A percentile compares a stretch with the other conserved stretches of the same genome.
phyloP scores from a whole-genome alignment of 2,329 filamentous ascomycete genomes.

The Sordariomycetes sp. region DNA sequence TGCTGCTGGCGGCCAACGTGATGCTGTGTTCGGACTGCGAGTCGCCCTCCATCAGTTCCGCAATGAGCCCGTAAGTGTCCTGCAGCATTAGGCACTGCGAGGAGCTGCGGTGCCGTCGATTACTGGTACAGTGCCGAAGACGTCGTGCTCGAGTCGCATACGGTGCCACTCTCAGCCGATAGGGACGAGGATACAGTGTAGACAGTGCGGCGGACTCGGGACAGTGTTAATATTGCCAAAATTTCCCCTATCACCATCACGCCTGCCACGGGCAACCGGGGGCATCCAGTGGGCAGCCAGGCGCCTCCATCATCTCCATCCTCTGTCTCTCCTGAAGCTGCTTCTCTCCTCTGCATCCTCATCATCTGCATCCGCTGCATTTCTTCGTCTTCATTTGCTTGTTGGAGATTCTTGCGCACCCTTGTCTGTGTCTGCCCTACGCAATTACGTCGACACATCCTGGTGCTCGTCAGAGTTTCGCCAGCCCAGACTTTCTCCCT shows the following conservation, averaged over 20 bases:
- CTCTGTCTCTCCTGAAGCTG: neutral
- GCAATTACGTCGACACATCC: neutral
- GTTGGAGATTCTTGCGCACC: neutral
- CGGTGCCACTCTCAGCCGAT: neutral
- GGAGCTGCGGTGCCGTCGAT: neutral
- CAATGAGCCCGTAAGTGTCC: too few species aligned
- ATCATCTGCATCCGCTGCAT: neutral
- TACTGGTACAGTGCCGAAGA: neutral
- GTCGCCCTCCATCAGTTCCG: too few species aligned
- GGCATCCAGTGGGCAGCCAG: neutral
- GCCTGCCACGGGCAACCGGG: conserved; percentile 1
- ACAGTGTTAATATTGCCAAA: too few species aligned
- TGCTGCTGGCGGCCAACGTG: neutral
- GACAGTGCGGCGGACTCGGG: too few species aligned
- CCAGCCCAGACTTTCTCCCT: neutral
- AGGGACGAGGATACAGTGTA: too few species aligned
- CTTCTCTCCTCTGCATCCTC: neutral
- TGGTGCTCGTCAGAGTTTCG: neutral
- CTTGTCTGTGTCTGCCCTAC: neutral
- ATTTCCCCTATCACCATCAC: conserved; percentile 1
- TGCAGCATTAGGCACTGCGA: too few species aligned
- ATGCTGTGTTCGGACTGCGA: neutral
- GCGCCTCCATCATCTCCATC: neutral
- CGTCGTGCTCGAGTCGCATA: neutral
- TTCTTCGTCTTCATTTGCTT: neutral